phyloP scores from a whole-genome alignment of 2,329 filamentous ascomycete species.

The Diaporthe velutina region DNA sequence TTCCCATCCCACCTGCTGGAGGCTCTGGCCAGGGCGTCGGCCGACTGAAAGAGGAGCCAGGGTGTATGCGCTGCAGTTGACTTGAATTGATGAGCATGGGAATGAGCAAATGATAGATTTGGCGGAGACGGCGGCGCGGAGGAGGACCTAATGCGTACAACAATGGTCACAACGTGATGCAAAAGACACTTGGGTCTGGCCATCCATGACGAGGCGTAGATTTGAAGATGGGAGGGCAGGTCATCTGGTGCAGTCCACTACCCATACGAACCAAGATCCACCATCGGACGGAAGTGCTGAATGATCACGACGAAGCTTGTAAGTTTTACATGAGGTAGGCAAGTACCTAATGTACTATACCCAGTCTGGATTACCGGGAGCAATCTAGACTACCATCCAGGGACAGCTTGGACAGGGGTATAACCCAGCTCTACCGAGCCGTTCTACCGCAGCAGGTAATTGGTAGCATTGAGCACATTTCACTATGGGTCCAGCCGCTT shows the following conservation, averaged over 20 bases:
- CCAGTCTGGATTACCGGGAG: background rate
- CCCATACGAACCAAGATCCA: background rate
- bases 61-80: background rate
- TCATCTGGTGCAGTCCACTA: background rate
- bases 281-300: background rate
- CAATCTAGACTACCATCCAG: background rate
- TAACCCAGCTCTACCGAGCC: slow-evolving; percentile 14
- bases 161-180: background rate
- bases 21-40: slow-evolving; percentile 84
- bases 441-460: slow-evolving; percentile 4
- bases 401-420: slow-evolving; percentile 4
- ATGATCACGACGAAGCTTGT: background rate
- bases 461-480: background rate
- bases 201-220: background rate
- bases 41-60: slow-evolving; percentile 61
- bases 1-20: slow-evolving; percentile 90
- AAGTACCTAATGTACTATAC: background rate
- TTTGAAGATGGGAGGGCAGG: background rate
- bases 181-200: background rate
- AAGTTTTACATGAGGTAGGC: background rate
- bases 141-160: slow-evolving; percentile 10
- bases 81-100: background rate
- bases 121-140: background rate
- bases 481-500: slow-evolving; percentile 14
- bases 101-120: slow-evolving; percentile 4